Conservation (phyloP, 1,284 basidiomycete genomes). For the Termitomyces sp. region DNA sequence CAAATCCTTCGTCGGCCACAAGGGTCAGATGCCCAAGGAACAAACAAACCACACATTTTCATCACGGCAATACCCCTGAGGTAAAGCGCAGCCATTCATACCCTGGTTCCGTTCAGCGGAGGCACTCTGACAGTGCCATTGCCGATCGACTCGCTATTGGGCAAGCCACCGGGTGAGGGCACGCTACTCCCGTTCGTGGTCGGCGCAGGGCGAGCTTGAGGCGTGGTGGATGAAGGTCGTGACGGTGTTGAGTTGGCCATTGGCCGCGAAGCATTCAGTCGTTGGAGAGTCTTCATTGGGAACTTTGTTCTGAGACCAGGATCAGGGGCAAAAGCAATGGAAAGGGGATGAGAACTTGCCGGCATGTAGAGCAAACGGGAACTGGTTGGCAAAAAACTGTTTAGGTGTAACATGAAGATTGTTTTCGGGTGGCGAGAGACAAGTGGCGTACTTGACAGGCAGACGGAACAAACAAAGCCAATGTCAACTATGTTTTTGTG, state of each 20-base stretch:
- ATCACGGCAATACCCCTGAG: slow-evolving; percentile 46
- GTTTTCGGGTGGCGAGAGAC: background rate
- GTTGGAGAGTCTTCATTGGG: slow-evolving; percentile 82
- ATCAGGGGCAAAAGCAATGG: slow-evolving; percentile 10
- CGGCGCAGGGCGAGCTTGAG: slow-evolving; percentile 13
- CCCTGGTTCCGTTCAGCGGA: slow-evolving; percentile 6
- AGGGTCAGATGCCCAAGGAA: slow-evolving; percentile 14
- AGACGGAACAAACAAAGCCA: slow-evolving; percentile 97
- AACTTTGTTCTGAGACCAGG: slow-evolving; percentile 73
- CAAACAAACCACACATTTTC: slow-evolving; percentile 35
- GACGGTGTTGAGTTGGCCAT: slow-evolving; percentile 13
- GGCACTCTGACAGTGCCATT: slow-evolving; percentile 7
- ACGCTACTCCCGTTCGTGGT: slow-evolving; percentile 8
- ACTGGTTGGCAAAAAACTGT: slow-evolving; percentile 88
- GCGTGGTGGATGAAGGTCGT: slow-evolving; percentile 18
- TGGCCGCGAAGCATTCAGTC: slow-evolving; percentile 60
- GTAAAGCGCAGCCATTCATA: background rate
- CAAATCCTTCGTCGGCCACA: slow-evolving; percentile 46
- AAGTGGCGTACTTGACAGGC: slow-evolving; percentile 75
- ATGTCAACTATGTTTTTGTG: slow-evolving; percentile 96
- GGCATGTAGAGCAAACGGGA: slow-evolving; percentile 91
- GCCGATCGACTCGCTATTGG: slow-evolving; percentile 12
- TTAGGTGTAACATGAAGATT: slow-evolving; percentile 8
- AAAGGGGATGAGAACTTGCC: slow-evolving; percentile 43
- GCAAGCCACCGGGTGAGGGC: slow-evolving; percentile 4